phyloP scores from a whole-genome alignment of 1,284 basidiomycete species.

The Taiwanofungus camphoratus region DNA sequence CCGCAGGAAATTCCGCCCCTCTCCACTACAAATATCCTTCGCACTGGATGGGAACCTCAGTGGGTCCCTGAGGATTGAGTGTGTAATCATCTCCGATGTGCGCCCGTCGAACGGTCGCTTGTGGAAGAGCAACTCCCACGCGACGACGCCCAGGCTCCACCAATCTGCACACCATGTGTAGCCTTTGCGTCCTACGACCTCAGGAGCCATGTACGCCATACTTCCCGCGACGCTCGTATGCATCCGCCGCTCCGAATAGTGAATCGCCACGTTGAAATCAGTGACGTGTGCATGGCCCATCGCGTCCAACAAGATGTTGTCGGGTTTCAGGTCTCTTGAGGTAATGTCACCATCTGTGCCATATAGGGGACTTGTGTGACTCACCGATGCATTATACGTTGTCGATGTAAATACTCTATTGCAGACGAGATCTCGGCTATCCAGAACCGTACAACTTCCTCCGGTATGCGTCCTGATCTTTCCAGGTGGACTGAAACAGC shows the following conservation, averaged over 20 bases:
- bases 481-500: constrained; percentile 76
- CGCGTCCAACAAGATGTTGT: constrained; percentile 92
- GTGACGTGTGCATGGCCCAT: constrained; percentile 94
- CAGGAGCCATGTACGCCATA: constrained; percentile 99
- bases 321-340: constrained; percentile 88
- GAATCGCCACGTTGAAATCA: constrained; percentile 98
- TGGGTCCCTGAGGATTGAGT: constrained; percentile 70
- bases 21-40: constrained; percentile 31
- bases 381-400: constrained; percentile 91
- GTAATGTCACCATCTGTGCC: constrained; percentile 33
- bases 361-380: constrained; percentile 20
- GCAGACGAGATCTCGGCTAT: constrained; percentile 84
- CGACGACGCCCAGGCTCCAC: constrained; percentile 91
- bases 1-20: constrained; percentile 33
- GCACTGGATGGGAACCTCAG: constrained; percentile 59
- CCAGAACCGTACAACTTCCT: constrained; percentile 85
- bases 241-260: constrained; percentile 82
- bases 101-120: constrained; percentile 87
- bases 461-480: constrained; percentile 69
- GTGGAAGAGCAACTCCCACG: constrained; percentile 86
- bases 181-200: constrained; percentile 72
- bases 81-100: constrained; percentile 78
- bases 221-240: constrained; percentile 93
- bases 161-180: constrained; percentile 92
- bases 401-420: constrained; percentile 84